phyloP scores from a whole-genome alignment of 371 early-diverging fungal species.

The Haplosporangium sp. region DNA sequence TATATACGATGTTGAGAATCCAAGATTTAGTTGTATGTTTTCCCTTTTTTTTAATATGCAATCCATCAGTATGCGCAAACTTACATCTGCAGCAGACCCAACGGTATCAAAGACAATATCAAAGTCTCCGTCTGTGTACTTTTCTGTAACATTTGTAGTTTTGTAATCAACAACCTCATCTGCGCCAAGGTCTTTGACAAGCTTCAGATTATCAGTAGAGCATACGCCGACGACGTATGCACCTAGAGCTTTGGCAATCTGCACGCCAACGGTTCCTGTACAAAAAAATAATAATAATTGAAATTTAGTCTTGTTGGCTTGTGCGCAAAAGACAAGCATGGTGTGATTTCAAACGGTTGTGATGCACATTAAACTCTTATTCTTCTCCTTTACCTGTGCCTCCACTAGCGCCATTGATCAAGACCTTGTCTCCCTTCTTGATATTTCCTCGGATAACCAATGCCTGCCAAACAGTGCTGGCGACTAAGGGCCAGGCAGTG shows the following conservation, averaged over 20 bases:
- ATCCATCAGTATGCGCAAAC: background rate
- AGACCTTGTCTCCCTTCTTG: slow-evolving; percentile 49
- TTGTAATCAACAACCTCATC: slow-evolving; percentile 72
- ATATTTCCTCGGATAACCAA: slow-evolving; percentile 34
- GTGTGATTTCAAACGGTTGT: background rate
- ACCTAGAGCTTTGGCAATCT: slow-evolving; percentile 67
- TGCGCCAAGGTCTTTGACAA: slow-evolving; percentile 68
- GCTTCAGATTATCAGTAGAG: slow-evolving; percentile 61
- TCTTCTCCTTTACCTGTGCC: slow-evolving; percentile 53
- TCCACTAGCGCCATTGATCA: slow-evolving; percentile 60
- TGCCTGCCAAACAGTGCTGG: slow-evolving; percentile 60
- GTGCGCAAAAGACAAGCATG: background rate
- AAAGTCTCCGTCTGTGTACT: slow-evolving; percentile 36
- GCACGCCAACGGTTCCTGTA: slow-evolving; percentile 70
- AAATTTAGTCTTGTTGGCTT: too few species aligned
- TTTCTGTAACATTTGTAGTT: slow-evolving; percentile 42
- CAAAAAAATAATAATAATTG: background rate
- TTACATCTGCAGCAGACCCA: slow-evolving; percentile 40
- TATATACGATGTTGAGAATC: background rate
- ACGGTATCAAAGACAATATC: slow-evolving; percentile 57
- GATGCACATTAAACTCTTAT: background rate
- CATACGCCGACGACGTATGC: slow-evolving; percentile 76
- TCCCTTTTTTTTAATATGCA: background rate
- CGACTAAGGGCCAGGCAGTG: slow-evolving; percentile 63
- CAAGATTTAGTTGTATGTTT: background rate